Conservation (phyloP, 2,329 filamentous ascomycete genomes). For the Beauveria sp. region DNA sequence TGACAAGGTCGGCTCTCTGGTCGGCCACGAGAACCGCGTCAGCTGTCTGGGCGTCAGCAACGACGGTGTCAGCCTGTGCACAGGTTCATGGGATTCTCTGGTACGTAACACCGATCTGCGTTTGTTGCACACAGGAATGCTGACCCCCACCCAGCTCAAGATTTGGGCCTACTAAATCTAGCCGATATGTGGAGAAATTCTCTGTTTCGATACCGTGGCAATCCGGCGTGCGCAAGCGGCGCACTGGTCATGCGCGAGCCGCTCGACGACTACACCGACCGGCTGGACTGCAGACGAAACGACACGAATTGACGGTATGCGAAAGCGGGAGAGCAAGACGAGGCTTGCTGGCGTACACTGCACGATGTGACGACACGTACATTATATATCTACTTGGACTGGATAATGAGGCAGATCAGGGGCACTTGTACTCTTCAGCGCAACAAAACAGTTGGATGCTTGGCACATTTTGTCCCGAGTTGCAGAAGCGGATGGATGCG, state of each 20-base stretch:
- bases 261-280: neutral
- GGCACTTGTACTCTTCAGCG: neutral
- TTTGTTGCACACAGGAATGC: slow-evolving; percentile 19
- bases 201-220: slow-evolving; percentile 23
- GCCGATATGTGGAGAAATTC: slow-evolving; percentile 15
- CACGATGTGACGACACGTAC: slow-evolving; percentile 32
- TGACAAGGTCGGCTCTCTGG: slow-evolving; percentile 92
- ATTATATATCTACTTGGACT: slow-evolving; percentile 21
- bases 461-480: neutral
- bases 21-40: slow-evolving; percentile 96
- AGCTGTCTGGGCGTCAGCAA: slow-evolving; percentile 98
- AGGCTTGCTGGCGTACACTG: slow-evolving; percentile 30
- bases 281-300: neutral
- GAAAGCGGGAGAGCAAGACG: slow-evolving; percentile 6
- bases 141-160: slow-evolving; percentile 57
- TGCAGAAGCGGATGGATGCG: slow-evolving; percentile 22
- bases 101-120: slow-evolving; percentile 50
- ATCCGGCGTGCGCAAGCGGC: slow-evolving; percentile 1
- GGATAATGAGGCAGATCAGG: slow-evolving; percentile 3
- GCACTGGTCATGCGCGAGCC: neutral
- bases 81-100: slow-evolving; percentile 97
- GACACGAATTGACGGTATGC: slow-evolving; percentile 4
- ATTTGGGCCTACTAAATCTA: slow-evolving; percentile 69
- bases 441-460: slow-evolving; percentile 1
- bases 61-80: slow-evolving; percentile 98